Evolutionary conservation across 2,329 filamentous ascomycete genomes (phyloP).

Genomic region (Lasiodiplodia citricola): DNA sequence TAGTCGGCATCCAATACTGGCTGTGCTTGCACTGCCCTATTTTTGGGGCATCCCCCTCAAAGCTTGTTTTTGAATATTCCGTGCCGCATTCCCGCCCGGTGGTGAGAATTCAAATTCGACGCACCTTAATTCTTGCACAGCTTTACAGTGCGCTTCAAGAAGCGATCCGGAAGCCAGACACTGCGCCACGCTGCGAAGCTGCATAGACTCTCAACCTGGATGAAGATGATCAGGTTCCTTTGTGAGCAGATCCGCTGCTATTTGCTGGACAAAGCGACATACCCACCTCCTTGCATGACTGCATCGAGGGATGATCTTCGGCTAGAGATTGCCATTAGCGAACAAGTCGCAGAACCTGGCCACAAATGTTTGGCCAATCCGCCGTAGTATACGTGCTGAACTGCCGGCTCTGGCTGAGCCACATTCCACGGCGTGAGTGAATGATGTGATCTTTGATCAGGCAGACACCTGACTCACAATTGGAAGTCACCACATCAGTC

Average conservation of each 20-base stretch:
- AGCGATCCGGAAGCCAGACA: too few species aligned
- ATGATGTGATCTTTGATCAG: background rate
- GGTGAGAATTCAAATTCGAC: background rate
- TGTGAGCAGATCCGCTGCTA: too few species aligned
- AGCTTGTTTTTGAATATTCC: constrained; percentile 5
- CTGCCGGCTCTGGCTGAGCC: background rate
- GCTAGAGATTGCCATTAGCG: too few species aligned
- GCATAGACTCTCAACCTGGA: too few species aligned
- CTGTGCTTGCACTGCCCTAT: background rate
- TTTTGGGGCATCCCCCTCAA: background rate
- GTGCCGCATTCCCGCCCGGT: background rate
- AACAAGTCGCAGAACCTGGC: too few species aligned
- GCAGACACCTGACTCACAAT: background rate
- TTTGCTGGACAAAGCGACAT: too few species aligned
- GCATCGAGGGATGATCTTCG: too few species aligned
- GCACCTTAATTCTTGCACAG: background rate
- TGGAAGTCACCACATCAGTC: background rate
- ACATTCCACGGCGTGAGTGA: background rate
- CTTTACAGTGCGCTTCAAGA: background rate
- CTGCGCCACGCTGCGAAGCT: too few species aligned
- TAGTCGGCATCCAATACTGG: background rate
- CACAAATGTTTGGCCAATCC: too few species aligned
- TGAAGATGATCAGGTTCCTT: too few species aligned
- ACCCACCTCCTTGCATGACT: too few species aligned
- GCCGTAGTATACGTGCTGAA: too few species aligned